These are phyloP conservation scores for Cladosporium halotolerans DNA, from an alignment of 2,329 filamentous ascomycete species.

Conservation along the genomic window DNA sequence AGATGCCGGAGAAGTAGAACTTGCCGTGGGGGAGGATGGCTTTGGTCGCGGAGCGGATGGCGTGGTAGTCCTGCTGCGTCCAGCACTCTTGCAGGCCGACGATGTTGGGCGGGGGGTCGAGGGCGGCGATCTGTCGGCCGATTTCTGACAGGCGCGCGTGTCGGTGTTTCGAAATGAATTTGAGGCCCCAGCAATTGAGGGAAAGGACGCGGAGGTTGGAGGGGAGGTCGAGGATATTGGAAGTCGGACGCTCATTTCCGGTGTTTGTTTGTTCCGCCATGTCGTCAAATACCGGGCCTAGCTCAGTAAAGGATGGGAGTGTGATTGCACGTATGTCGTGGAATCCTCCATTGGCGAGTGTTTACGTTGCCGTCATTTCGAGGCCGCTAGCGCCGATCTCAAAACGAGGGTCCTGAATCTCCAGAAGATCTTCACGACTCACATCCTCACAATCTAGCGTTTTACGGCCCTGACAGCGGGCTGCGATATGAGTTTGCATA, in stretches of 20 bases:
- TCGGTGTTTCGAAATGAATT: slow-evolving; percentile 74
- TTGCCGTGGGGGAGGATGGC: slow-evolving; percentile 80
- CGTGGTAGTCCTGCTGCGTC: slow-evolving; percentile 75
- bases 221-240: slow-evolving; percentile 7
- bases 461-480: too few species aligned
- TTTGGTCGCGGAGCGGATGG: slow-evolving; percentile 66
- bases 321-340: too few species aligned
- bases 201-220: slow-evolving; percentile 68
- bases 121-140: slow-evolving; percentile 66
- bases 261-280: too few species aligned
- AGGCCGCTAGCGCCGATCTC: too few species aligned
- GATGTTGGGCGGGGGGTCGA: slow-evolving; percentile 67
- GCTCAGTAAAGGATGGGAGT: too few species aligned
- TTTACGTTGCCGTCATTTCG: too few species aligned
- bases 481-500: too few species aligned
- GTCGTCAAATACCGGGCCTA: too few species aligned
- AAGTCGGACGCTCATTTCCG: neutral
- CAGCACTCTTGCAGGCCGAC: slow-evolving; percentile 95
- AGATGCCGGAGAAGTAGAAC: slow-evolving; percentile 84
- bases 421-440: too few species aligned
- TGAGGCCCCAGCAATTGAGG: slow-evolving; percentile 95
- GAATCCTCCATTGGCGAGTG: too few species aligned
- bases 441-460: too few species aligned
- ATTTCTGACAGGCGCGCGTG: slow-evolving; percentile 75
- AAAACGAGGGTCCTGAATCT: too few species aligned